These are phyloP conservation scores for Syzygium aqueum DNA, from an alignment of 345 rosid genomes.

Conservation along the genomic window DNA sequence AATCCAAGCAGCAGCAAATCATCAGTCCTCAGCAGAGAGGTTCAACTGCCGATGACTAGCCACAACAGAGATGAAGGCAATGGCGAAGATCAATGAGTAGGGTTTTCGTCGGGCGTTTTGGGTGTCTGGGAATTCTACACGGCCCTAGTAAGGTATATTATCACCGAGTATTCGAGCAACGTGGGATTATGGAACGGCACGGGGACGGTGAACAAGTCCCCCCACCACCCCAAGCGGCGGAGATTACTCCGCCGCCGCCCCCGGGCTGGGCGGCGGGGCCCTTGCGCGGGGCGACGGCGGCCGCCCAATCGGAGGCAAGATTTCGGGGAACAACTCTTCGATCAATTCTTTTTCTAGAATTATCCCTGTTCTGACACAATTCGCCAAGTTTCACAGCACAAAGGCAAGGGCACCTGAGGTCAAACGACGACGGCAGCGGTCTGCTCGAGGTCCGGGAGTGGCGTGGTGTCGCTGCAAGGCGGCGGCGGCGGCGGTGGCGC, in stretches of 20 bases:
- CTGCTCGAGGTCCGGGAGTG: background rate
- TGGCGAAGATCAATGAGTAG: background rate
- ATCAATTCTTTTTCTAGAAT: background rate
- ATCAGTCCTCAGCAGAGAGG: background rate
- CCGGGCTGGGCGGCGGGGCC: background rate
- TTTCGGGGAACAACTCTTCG: background rate
- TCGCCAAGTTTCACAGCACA: background rate
- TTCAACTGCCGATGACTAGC: background rate
- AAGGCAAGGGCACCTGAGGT: background rate
- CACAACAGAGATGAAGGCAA: background rate
- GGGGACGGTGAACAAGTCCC: too few species aligned
- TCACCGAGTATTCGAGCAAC: too few species aligned
- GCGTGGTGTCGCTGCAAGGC: background rate
- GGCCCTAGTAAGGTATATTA: too few species aligned
- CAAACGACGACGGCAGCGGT: background rate
- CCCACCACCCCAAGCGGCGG: background rate
- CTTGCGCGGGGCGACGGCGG: background rate
- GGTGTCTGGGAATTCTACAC: background rate
- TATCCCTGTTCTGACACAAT: background rate
- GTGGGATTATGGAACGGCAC: too few species aligned
- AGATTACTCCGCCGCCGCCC: background rate
- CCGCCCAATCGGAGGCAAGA: background rate
- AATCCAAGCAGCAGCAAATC: background rate
- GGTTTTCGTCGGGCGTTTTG: background rate
- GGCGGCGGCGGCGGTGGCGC: background rate